Percentiles rank a stretch among this genome's conserved stretches.
Evolutionary conservation across 192 early-diverging fungal species (phyloP).

Genomic region (Diversispora eburnea): DNA sequence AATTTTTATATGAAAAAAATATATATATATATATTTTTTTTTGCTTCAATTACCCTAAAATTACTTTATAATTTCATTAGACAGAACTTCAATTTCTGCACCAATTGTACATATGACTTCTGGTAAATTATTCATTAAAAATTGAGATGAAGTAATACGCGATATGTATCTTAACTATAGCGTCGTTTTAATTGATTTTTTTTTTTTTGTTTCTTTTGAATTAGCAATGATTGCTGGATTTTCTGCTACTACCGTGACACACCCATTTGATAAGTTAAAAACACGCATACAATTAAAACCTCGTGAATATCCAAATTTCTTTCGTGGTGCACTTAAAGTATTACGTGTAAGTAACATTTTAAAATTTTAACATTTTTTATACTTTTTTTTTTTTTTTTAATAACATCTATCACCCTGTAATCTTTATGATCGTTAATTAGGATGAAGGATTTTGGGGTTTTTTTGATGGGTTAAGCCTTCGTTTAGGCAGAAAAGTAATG

Average conservation of each 20-base stretch:
- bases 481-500: conserved; percentile 78
- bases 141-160: no score
- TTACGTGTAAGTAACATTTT: conserved; percentile 40
- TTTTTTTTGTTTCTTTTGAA: not conserved
- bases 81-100: conserved; percentile 33
- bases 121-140: conserved; percentile 28
- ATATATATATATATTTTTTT: no score
- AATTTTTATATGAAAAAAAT: no score
- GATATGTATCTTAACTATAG: no score
- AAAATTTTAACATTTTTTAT: no score
- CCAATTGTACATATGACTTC: conserved; percentile 60
- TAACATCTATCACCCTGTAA: no score
- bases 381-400: no score
- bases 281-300: conserved; percentile 91
- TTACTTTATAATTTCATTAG: no score
- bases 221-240: conserved; percentile 66
- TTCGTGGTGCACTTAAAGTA: conserved; percentile 46
- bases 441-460: conserved; percentile 77
- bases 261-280: conserved; percentile 93
- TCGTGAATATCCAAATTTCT: conserved; percentile 55
- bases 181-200: no score
- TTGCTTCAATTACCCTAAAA: no score
- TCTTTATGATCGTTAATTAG: conserved; percentile 18
- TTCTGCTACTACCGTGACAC: conserved; percentile 74
- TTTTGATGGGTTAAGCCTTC: conserved; percentile 79